These are phyloP conservation scores for Paramecium caudatum DNA, from an alignment of 73 alveolate genomes.

Conservation along the genomic window DNA sequence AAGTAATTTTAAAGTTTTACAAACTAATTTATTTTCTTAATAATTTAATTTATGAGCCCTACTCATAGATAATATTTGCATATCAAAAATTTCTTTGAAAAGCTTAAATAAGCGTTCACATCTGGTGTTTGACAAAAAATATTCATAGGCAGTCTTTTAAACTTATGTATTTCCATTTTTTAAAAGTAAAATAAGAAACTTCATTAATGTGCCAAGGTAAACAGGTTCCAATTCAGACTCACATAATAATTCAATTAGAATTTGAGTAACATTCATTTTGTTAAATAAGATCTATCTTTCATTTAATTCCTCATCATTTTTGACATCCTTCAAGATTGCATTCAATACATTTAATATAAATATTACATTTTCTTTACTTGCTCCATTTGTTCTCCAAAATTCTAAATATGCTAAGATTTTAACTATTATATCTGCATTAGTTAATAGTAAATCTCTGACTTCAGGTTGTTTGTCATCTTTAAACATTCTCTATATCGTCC, in stretches of 20 bases:
- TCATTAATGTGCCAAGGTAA: slow-evolving; percentile 12
- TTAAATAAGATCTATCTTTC: slow-evolving; percentile 69
- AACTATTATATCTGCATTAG: slow-evolving; percentile 69
- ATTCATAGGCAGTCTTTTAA: slow-evolving; percentile 65
- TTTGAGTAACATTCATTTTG: slow-evolving; percentile 70
- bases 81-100: slow-evolving; percentile 43
- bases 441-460: slow-evolving; percentile 58
- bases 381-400: slow-evolving; percentile 73
- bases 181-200: background rate
- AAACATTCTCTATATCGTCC: slow-evolving; percentile 56
- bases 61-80: slow-evolving; percentile 7
- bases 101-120: slow-evolving; percentile 66
- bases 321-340: background rate
- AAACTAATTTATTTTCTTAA: slow-evolving; percentile 67
- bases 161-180: slow-evolving; percentile 66
- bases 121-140: slow-evolving; percentile 27
- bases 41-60: slow-evolving; percentile 49
- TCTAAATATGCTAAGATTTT: slow-evolving; percentile 62
- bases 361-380: slow-evolving; percentile 69
- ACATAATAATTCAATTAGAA: slow-evolving; percentile 41
- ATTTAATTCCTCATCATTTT: slow-evolving; percentile 30
- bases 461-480: slow-evolving; percentile 59
- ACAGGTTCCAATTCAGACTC: slow-evolving; percentile 52
- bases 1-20: slow-evolving; percentile 61
- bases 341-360: slow-evolving; percentile 63